Base-by-base conservation (phyloP, 768 basidiomycete genomes). In the Lactarius tabidus region DNA sequence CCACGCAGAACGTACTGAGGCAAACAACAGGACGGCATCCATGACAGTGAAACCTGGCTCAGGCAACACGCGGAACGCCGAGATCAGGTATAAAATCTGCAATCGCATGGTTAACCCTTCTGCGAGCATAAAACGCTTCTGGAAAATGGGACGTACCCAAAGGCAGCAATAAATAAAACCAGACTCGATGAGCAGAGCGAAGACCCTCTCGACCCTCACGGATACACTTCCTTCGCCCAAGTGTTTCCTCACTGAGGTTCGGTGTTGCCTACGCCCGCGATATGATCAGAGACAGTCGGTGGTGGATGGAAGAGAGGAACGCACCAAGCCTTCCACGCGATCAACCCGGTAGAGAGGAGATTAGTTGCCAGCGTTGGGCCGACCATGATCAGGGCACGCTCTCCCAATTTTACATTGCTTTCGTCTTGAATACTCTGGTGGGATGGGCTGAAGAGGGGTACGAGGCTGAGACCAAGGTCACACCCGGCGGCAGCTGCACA, bases 291-390 rank as follows among this genome's bases (percentile, higher is more conserved):
- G 45, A 5, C 20, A 8, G 36, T 14, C 8, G 17, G 26, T 23
- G 10, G 29, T 23, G 29, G 35, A 5, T 17, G 5, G 29, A 60
- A 29, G 9, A 1, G 14, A 31, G 7, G 29, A 59, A 20, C 59
- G 26, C 17, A 65, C 64, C 64, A 65, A 51, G 64, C 59, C 23
- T 65, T 65, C 64, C 64, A 65, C 14, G 35, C 54, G 45, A 65
- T 65, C 54, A 65, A 35, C 28, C 64, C 64, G 1, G 64, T 65
- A 20, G 64, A 65, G 18, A 65, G 64, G 7, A 65, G 8, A 36
- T 65, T 65, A 5, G 64, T 60, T 60, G 43, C 59, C 28, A 65
- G 31, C 10, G 64, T 65, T n/a, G 64, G 54, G 18, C 43, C 43
- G 51, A 65, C 53, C 54, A 60, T 60, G 54, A 60, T 60, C 28